Percentiles rank a stretch among this genome's conserved stretches.
Conservation (phyloP, 2,329 filamentous ascomycete genomes). For the Talaromyces funiculosus region DNA sequence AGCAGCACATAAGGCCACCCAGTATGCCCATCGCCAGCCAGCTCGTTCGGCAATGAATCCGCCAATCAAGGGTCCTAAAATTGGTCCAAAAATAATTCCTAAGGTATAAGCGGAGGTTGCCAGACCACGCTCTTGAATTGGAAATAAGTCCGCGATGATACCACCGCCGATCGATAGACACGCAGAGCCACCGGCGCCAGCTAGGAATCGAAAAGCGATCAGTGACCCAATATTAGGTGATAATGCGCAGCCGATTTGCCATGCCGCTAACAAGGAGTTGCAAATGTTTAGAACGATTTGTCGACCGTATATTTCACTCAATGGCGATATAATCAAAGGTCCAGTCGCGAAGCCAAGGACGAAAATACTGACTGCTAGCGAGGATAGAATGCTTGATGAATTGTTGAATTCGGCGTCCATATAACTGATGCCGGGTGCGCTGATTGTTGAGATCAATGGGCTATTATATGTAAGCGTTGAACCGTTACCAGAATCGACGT, state of each 20-base stretch:
- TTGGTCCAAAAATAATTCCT: slow-evolving; percentile 31
- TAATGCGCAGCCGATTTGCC: neutral
- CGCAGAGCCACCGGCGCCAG: slow-evolving; percentile 35
- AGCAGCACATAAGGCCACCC: neutral
- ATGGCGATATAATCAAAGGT: neutral
- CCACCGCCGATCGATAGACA: slow-evolving; percentile 40
- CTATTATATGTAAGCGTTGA: neutral
- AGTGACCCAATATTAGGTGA: neutral
- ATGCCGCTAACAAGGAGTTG: neutral
- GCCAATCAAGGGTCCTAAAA: slow-evolving; percentile 34
- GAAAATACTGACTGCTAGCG: slow-evolving; percentile 5
- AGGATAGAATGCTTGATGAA: neutral
- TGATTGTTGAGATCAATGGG: slow-evolving; percentile 3
- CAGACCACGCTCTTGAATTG: slow-evolving; percentile 27
- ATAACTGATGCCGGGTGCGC: neutral
- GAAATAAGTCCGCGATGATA: slow-evolving; percentile 34
- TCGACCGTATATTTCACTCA: slow-evolving; percentile 4
- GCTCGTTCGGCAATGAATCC: slow-evolving; percentile 32
- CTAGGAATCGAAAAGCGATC: slow-evolving; percentile 6
- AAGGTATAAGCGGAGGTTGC: slow-evolving; percentile 46
- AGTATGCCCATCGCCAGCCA: slow-evolving; percentile 1
- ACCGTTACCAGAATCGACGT: neutral
- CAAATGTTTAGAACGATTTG: neutral
- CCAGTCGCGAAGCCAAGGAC: slow-evolving; percentile 3
- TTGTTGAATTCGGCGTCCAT: neutral